phyloP scores from a whole-genome alignment of 495 filamentous ascomycete species.

The Tricharina praecox region DNA sequence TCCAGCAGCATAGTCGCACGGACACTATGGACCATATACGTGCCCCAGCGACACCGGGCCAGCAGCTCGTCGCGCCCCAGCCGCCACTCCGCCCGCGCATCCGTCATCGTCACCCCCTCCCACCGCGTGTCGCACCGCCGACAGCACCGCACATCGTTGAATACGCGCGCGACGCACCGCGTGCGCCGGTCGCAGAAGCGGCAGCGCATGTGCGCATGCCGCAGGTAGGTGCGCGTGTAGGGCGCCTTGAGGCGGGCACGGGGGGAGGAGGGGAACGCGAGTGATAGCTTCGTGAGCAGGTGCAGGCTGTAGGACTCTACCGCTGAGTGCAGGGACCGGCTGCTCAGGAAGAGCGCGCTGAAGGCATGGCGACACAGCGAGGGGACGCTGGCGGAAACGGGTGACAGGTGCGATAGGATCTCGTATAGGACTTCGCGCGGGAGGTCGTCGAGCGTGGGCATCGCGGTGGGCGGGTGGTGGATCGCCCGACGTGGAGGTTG shows the following conservation, averaged over 20 bases:
- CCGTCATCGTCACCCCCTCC: not conserved
- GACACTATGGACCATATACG: not conserved
- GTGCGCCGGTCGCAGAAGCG: not conserved
- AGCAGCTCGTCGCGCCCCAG: not conserved
- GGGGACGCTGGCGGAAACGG: not conserved
- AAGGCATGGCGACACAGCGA: no score
- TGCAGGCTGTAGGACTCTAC: not conserved
- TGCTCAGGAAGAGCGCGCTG: not conserved
- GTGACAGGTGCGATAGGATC: not conserved
- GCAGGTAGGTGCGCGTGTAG: not conserved
- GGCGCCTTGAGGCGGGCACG: not conserved
- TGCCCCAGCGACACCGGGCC: not conserved
- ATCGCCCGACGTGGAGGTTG: no score
- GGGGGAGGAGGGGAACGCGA: not conserved
- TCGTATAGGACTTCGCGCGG: not conserved
- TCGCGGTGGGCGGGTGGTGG: not conserved
- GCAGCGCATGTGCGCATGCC: not conserved
- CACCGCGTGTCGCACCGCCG: not conserved
- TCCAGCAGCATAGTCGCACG: not conserved
- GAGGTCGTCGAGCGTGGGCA: not conserved
- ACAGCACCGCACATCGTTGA: not conserved
- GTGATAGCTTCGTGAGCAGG: not conserved
- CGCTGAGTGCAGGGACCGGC: not conserved
- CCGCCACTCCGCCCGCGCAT: not conserved
- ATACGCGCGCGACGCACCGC: not conserved